phyloP scores from a whole-genome alignment of 148 eudicot genomes.

The Fagopyrum tataricum region DNA sequence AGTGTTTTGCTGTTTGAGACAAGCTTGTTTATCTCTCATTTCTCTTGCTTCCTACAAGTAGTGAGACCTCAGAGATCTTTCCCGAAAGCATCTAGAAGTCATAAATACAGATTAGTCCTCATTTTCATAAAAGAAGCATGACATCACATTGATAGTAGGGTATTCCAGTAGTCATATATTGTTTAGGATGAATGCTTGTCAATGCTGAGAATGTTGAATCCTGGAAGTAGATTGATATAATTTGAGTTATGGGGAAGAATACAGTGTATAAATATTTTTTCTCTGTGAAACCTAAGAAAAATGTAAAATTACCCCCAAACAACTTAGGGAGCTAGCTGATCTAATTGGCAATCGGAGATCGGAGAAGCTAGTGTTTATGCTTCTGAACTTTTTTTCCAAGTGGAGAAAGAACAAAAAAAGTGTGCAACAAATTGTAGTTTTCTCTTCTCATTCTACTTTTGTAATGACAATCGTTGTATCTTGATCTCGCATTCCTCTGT shows the following conservation, averaged over 20 bases:
- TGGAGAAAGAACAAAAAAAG: not conserved
- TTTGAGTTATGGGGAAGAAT: not conserved
- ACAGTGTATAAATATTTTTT: not conserved
- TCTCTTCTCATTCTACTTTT: not conserved
- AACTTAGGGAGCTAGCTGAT: not conserved
- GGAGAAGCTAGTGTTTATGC: not conserved
- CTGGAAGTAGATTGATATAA: not conserved
- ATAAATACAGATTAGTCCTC: not conserved
- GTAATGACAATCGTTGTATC: not conserved
- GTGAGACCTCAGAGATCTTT: not conserved
- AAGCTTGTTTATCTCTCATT: not conserved
- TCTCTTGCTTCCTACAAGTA: not conserved
- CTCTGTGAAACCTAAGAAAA: not conserved
- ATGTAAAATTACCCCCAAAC: not conserved
- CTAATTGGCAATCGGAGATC: not conserved
- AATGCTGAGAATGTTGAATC: not conserved
- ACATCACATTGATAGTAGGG: not conserved
- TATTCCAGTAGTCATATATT: not conserved
- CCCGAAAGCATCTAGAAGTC: not conserved
- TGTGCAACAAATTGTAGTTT: not conserved
- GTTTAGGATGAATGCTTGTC: not conserved
- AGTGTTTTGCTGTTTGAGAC: not conserved
- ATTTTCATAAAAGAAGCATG: not conserved
- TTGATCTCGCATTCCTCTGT: not conserved
- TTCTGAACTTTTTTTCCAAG: not conserved